Conservation (phyloP, 495 filamentous ascomycete species). For the Penicillium steckii region DNA sequence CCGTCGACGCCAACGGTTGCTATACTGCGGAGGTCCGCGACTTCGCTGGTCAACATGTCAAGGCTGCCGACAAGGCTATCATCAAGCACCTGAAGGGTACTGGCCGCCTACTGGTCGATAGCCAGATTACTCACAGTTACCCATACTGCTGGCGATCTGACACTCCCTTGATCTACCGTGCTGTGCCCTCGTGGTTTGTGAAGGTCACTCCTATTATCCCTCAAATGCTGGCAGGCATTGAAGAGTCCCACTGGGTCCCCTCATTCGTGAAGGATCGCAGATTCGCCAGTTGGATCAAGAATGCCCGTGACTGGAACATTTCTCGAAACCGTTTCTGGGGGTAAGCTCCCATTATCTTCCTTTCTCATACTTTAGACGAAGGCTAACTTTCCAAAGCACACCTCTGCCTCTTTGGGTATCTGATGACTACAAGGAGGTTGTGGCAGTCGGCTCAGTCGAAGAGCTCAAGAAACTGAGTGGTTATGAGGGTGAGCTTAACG, state of each 20-base stretch:
- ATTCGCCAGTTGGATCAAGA: slow-evolving; percentile 83
- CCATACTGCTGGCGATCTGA: slow-evolving; percentile 96
- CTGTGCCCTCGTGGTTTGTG: slow-evolving; percentile 95
- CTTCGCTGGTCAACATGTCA: slow-evolving; percentile 88
- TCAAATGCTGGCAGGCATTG: slow-evolving; percentile 84
- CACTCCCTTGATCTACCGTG: slow-evolving; percentile 90
- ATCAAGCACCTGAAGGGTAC: slow-evolving; percentile 84
- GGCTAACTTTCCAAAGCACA: slow-evolving; percentile 41
- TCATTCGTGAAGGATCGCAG: slow-evolving; percentile 87
- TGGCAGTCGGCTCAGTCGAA: slow-evolving; percentile 82
- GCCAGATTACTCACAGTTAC: slow-evolving; percentile 90
- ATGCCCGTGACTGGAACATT: slow-evolving; percentile 97
- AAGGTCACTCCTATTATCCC: slow-evolving; percentile 83
- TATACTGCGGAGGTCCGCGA: slow-evolving; percentile 82
- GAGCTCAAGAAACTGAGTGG: slow-evolving; percentile 89
- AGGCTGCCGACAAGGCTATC: slow-evolving; percentile 91
- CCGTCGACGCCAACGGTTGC: slow-evolving; percentile 76
- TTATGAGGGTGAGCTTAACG: slow-evolving; percentile 78
- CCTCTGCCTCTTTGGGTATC: slow-evolving; percentile 92
- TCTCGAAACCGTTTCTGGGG: slow-evolving; percentile 97
- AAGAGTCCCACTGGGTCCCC: slow-evolving; percentile 92
- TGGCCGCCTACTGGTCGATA: slow-evolving; percentile 81
- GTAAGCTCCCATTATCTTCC: not conserved
- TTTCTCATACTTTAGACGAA: not conserved
- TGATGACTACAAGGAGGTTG: slow-evolving; percentile 79